phyloP scores from a whole-genome alignment of 768 basidiomycete species.

The Mycena vitilis region DNA sequence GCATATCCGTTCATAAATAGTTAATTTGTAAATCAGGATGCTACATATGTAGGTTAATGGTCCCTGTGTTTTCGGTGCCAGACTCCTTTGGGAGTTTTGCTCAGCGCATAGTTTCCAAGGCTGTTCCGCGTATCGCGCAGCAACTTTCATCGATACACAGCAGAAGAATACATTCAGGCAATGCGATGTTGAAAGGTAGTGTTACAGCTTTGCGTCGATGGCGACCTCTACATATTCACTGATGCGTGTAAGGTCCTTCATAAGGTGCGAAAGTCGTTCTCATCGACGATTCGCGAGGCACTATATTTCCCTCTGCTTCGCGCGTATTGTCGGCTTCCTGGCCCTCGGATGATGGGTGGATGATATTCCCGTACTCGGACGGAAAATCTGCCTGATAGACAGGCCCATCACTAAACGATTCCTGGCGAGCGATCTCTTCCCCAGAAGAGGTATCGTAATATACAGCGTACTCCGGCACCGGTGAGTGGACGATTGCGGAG shows the following conservation, averaged over 20 bases:
- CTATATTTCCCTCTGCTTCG: background rate
- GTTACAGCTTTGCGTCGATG: constrained; percentile 9
- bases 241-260: background rate
- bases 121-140: no score
- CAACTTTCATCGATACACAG: background rate
- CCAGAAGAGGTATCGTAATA: background rate
- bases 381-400: background rate
- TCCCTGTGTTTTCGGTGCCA: no score
- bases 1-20: constrained; percentile 22
- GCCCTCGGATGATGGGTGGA: background rate
- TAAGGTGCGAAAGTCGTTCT: constrained; percentile 8
- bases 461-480: background rate
- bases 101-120: no score
- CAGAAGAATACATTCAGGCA: background rate
- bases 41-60: background rate
- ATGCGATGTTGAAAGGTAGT: background rate
- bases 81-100: no score
- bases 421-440: background rate
- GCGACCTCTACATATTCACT: no score
- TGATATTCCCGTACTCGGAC: constrained; percentile 15
- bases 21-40: no score
- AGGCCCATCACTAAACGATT: background rate
- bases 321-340: background rate
- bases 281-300: constrained; percentile 18
- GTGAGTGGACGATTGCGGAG: background rate